phyloP scores from a whole-genome alignment of 2,329 filamentous ascomycete species.

The Fusarium hainanense region DNA sequence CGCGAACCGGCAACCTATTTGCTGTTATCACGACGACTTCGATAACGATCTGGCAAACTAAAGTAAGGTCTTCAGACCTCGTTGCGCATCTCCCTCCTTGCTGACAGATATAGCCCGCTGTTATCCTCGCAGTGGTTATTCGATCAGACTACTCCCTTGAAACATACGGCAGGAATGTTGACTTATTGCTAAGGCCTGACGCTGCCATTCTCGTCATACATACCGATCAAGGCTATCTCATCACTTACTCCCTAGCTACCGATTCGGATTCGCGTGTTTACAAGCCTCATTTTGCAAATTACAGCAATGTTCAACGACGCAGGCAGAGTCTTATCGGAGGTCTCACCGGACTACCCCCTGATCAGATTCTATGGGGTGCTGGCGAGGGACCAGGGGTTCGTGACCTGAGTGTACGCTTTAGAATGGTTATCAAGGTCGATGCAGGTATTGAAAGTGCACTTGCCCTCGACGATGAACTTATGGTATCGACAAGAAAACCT shows the following conservation, averaged over 20 bases:
- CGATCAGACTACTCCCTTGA: constrained; percentile 83
- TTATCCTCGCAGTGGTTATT: constrained; percentile 84
- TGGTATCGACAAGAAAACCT: constrained; percentile 91
- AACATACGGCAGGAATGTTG: constrained; percentile 86
- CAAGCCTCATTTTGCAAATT: constrained; percentile 80
- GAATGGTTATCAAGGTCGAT: constrained; percentile 98
- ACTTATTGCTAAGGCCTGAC: constrained; percentile 88
- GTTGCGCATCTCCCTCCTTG: background rate
- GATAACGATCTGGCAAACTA: constrained; percentile 96
- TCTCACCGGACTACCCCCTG: constrained; percentile 65
- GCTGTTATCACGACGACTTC: constrained; percentile 86
- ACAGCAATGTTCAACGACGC: constrained; percentile 70
- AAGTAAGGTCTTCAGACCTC: constrained; percentile 66
- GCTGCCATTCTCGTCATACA: constrained; percentile 92
- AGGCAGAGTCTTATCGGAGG: constrained; percentile 70
- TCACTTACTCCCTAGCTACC: constrained; percentile 91
- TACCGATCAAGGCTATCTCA: constrained; percentile 85
- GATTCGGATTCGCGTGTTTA: constrained; percentile 87
- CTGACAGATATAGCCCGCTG: constrained; percentile 74
- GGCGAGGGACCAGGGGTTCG: constrained; percentile 85
- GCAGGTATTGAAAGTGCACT: constrained; percentile 90
- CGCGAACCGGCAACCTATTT: constrained; percentile 84
- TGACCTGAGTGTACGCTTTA: constrained; percentile 90
- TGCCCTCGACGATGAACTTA: constrained; percentile 89
- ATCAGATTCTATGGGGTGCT: constrained; percentile 76